Base-by-base conservation (phyloP, 306 rosid genomes). In the Psophocarpus tetragonolobus region DNA sequence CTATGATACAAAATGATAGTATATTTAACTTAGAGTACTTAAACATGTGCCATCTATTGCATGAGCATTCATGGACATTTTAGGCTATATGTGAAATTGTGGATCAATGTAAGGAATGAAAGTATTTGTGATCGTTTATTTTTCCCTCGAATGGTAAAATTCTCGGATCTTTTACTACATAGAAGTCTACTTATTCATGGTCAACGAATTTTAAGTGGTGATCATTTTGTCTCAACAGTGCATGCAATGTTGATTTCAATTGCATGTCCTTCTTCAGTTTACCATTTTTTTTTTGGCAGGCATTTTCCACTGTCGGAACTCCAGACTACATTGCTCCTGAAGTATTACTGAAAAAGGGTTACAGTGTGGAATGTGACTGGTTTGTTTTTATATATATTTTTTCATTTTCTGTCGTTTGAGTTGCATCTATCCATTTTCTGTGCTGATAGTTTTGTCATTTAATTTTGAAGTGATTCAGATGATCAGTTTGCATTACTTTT, bases 291-390 rank as follows among this genome's bases (percentile, higher is more conserved):
- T 82, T 14, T 50, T 86, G 81, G 48, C 85, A 94, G 97, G 98
- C 98, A 51, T 94, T 54, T 84, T 94, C 98, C 48, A 94, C 96
- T 14, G 98, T 92, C 29, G 98, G 97, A 79, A 94, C 97, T 20
- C 97, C 98, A 12, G 97, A 94, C 78, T 92, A 94, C 74, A 92
- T 94, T 58, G 97, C 97, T 82, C 97, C 97, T 0, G 97, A 92
- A 84, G 96, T 94, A 74, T 79, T 94, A 82, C 79, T 94, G 80
- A 91, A 91, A 84, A 92, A 87, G 80, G 98, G 98, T 75, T 90
- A 94, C 24, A 88, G 97, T 71, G 84, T 90, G 73, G 98, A 92
- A 64, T 92, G 97, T 7, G 98, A 94, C 85, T 94, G 97, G 98
- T 94, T 44, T 60, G 92, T 88, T 77, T 44, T 69, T 39, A 56